Conservation (phyloP, 2,329 filamentous ascomycete genomes). For the Lecanosticta acicola region DNA sequence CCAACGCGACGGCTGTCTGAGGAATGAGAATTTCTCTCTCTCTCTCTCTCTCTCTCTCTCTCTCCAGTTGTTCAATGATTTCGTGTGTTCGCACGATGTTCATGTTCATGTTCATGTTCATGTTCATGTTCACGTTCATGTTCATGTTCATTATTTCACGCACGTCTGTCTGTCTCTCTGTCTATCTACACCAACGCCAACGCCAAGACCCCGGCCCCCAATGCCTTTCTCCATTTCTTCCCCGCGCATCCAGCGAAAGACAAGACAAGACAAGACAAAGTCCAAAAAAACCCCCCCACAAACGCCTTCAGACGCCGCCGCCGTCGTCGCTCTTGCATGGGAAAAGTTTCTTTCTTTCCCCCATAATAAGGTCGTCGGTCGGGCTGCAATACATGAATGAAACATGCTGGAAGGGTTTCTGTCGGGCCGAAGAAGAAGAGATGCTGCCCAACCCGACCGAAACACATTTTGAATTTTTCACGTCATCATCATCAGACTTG, state of each 20-base stretch:
- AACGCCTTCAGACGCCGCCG: constrained; percentile 15
- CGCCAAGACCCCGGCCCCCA: too few relatives aligned
- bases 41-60: too few relatives aligned
- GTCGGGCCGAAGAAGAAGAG: not conserved
- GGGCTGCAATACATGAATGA: not conserved
- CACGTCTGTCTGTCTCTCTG: too few relatives aligned
- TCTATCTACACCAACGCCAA: too few relatives aligned
- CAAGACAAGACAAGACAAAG: not conserved
- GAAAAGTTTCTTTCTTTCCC: constrained; percentile 2
- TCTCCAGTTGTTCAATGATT: not conserved
- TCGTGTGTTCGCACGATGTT: not conserved
- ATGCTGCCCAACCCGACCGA: constrained; percentile 2
- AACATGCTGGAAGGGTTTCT: not conserved
- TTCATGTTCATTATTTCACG: too few relatives aligned
- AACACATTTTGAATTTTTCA: not conserved
- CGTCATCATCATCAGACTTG: not conserved
- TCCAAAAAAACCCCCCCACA: constrained; percentile 5
- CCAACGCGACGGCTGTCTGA: not conserved
- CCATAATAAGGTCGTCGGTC: not conserved
- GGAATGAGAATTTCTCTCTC: not conserved
- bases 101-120: too few relatives aligned
- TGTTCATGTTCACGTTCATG: too few relatives aligned
- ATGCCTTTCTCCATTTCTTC: not conserved
- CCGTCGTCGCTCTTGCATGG: constrained; percentile 1
- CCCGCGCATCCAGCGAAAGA: not conserved